Evolutionary conservation across 148 eudicot species (phyloP), one percentile per base, ranked within the genome.

Genomic region (Fagopyrum homotropicum): DNA sequence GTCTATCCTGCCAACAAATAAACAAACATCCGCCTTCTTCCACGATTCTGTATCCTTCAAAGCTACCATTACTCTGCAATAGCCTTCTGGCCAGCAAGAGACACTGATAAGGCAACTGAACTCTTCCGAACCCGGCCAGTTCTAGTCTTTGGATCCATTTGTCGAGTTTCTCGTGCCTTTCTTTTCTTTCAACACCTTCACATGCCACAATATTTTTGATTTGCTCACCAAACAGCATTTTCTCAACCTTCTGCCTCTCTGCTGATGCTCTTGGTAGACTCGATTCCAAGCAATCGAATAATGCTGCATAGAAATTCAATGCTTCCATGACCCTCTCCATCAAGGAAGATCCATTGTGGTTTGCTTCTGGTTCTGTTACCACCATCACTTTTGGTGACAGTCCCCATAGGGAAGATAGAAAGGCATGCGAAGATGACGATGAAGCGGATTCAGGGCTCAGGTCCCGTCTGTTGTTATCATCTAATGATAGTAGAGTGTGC

Each of bases 311-410:
- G 77, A 84, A 91, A 69, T 86, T 80, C 35, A 91, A 77, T 5
- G 97, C 83, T 77, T 91, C 86, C 46, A 78, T 76, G 9, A 89
- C 80, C 57, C 97, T 83, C 54, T 89, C 93, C 82, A 89, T 84
- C 52, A 89, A 72, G 51, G 80, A 78, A 12, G 48, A 17, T 1
- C 85, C 83, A 40, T 86, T 91, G 68, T 87, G 97, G 79, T 89
- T 84, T 6, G 93, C 85, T 74, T 91, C 97, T 75, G 85, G 97
- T 76, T 91, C 97, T 1, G 89, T 91, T 56, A 91, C 86, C 77
- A 89, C 88, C 91, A 89, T 80, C 9, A 91, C 60, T 54, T 91
- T 91, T 7, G 97, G 97, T 0, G 90, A 87, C 47, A 91, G 85
- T 15, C 83, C 74, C 83, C 82, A 79, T 4, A 91, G 72, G 69